A percentile compares a stretch with the other conserved stretches of the same genome.
Evolutionary conservation across 2,329 filamentous ascomycete genomes (phyloP).

Genomic region (Aspergillus intermedius): DNA sequence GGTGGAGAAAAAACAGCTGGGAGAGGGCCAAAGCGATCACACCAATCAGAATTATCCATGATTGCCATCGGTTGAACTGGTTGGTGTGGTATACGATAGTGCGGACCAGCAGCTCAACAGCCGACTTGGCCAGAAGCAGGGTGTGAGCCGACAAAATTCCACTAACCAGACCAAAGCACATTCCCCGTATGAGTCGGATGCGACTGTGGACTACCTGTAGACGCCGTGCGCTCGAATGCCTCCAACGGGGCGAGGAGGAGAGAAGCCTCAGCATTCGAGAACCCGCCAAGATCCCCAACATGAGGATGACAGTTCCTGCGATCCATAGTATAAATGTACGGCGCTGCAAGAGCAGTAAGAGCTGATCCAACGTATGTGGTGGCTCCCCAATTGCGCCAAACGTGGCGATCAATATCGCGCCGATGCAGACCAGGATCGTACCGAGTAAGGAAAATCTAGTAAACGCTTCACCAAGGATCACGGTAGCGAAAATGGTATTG

Average conservation of each 20-base stretch:
- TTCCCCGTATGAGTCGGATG: constrained; percentile 69
- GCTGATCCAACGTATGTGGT: constrained; percentile 76
- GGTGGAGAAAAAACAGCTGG: constrained; percentile 92
- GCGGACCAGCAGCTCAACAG: constrained; percentile 84
- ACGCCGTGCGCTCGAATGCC: constrained; percentile 32
- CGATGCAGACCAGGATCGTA: constrained; percentile 77
- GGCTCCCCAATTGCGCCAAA: constrained; percentile 94
- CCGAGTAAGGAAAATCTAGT: constrained; percentile 88
- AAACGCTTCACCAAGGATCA: constrained; percentile 89
- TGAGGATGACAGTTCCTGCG: constrained; percentile 67
- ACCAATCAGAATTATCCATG: constrained; percentile 80
- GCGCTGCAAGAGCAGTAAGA: constrained; percentile 67
- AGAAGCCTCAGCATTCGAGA: constrained; percentile 43
- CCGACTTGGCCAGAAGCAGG: constrained; percentile 88
- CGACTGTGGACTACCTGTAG: constrained; percentile 47
- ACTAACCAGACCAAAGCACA: constrained; percentile 83
- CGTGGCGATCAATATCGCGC: constrained; percentile 84
- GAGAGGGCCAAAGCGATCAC: constrained; percentile 76
- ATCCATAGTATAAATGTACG: constrained; percentile 84
- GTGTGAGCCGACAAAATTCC: constrained; percentile 92
- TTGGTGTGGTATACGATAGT: constrained; percentile 82
- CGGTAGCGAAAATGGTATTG: constrained; percentile 93
- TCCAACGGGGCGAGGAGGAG: constrained; percentile 25
- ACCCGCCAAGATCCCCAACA: constrained; percentile 59
- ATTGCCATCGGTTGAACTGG: constrained; percentile 92